Conservation (phyloP, 345 rosid species). For the Brassica juncea region DNA sequence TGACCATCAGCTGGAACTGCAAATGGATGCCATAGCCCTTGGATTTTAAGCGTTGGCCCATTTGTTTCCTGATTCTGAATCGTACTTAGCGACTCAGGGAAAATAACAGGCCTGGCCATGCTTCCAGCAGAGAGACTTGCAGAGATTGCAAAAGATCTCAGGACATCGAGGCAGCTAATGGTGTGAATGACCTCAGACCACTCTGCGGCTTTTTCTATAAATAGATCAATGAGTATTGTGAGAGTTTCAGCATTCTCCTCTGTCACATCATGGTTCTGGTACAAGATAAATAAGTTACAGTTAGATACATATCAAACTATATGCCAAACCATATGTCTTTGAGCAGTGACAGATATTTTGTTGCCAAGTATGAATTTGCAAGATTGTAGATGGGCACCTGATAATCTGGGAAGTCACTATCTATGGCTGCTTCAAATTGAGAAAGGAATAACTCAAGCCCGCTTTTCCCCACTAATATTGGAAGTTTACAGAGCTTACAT, state of each 20-base stretch:
- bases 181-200: constrained; percentile 83
- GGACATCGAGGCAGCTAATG: constrained; percentile 73
- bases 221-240: constrained; percentile 70
- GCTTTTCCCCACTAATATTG: constrained; percentile 52
- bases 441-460: constrained; percentile 66
- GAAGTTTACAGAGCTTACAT: constrained; percentile 58
- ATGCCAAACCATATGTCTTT: not conserved
- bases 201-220: constrained; percentile 69
- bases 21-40: constrained; percentile 94
- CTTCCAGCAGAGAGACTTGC: constrained; percentile 67
- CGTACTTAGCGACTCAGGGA: constrained; percentile 51
- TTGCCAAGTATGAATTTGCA: constrained; percentile 4
- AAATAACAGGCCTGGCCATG: constrained; percentile 69
- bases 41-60: constrained; percentile 66
- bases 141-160: constrained; percentile 74
- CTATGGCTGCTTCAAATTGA: constrained; percentile 91
- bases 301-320: constrained; percentile 11
- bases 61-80: constrained; percentile 40
- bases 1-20: constrained; percentile 73
- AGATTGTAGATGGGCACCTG: constrained; percentile 61
- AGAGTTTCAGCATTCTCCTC: constrained; percentile 84
- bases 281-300: constrained; percentile 31
- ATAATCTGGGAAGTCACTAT: constrained; percentile 86
- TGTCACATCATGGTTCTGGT: constrained; percentile 70
- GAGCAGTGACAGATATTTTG: not conserved